Evolutionary conservation across 1,284 basidiomycete genomes (phyloP).

Genomic region (Lignosus rhinocerotis): DNA sequence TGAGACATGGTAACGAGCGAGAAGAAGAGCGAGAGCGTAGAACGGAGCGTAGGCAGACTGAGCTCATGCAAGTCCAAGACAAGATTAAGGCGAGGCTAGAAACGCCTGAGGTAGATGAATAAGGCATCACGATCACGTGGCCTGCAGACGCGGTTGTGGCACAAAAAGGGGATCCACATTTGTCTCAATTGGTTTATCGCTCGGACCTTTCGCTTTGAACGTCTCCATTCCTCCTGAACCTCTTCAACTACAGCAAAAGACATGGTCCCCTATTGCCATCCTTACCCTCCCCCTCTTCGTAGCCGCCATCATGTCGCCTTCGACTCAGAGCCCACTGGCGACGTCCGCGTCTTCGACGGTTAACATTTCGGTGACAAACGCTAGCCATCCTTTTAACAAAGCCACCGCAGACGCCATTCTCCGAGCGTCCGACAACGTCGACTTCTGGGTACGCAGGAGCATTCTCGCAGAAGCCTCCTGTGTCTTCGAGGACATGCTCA

Average conservation of each 20-base stretch:
- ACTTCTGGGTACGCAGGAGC: conserved; percentile 20
- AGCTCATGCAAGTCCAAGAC: conserved; percentile 19
- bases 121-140: conserved; percentile 18
- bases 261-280: conserved; percentile 3
- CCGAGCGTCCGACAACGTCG: conserved; percentile 21
- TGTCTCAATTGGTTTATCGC: neutral
- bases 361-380: conserved; percentile 5
- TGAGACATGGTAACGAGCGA: conserved; percentile 3
- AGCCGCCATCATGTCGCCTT: neutral
- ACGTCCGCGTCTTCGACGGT: neutral
- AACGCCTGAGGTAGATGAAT: conserved; percentile 1
- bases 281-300: neutral
- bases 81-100: neutral
- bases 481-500: conserved; percentile 25
- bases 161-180: neutral
- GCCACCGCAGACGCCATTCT: conserved; percentile 23
- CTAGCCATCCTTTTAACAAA: conserved; percentile 18
- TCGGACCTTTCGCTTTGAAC: conserved; percentile 1
- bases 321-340: neutral
- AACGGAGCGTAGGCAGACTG: conserved; percentile 8
- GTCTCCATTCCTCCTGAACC: neutral
- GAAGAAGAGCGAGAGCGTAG: conserved; percentile 4
- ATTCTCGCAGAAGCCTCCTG: conserved; percentile 23
- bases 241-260: neutral
- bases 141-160: conserved; percentile 2